Evolutionary conservation across 306 rosid species (phyloP).

Genomic region (Quercus gilva): DNA sequence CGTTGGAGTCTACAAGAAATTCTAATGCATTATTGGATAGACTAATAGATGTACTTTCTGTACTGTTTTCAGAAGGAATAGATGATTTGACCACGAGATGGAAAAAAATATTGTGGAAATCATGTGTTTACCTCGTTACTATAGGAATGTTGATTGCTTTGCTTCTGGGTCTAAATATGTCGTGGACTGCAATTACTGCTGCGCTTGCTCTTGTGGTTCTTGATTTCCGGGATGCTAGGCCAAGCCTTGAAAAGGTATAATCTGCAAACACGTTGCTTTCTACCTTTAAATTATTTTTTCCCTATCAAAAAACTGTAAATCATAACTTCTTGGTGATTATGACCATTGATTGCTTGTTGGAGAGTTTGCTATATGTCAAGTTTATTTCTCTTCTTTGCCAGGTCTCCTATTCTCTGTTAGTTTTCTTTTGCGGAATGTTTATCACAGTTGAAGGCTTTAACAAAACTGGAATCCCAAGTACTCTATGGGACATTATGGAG

Average conservation of each 20-base stretch:
- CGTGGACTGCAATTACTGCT: constrained; percentile 84
- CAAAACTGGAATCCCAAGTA: constrained; percentile 80
- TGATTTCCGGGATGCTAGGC: constrained; percentile 57
- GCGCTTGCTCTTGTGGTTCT: constrained; percentile 83
- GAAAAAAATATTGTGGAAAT: constrained; percentile 60
- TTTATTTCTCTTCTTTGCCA: constrained; percentile 25
- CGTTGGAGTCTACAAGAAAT: constrained; percentile 29
- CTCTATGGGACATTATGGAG: constrained; percentile 76
- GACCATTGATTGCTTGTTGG: too few species aligned
- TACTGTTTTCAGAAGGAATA: background rate
- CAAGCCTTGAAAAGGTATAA: constrained; percentile 76
- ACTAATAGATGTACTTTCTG: too few species aligned
- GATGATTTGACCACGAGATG: constrained; percentile 41
- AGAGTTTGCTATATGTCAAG: constrained; percentile 7
- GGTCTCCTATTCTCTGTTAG: constrained; percentile 48
- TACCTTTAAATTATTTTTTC: background rate
- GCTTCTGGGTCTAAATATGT: constrained; percentile 80
- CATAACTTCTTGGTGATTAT: background rate
- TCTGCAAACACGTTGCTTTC: background rate
- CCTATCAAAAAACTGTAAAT: background rate
- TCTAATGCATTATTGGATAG: constrained; percentile 30
- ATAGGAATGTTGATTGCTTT: constrained; percentile 74
- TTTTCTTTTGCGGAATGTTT: constrained; percentile 97
- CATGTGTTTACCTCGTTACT: constrained; percentile 62
- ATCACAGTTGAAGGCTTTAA: constrained; percentile 89